Evolutionary conservation across 2,329 filamentous ascomycete species (phyloP), one percentile per base, ranked within the genome.

Genomic region (Neofusicoccum kwambonambiense): DNA sequence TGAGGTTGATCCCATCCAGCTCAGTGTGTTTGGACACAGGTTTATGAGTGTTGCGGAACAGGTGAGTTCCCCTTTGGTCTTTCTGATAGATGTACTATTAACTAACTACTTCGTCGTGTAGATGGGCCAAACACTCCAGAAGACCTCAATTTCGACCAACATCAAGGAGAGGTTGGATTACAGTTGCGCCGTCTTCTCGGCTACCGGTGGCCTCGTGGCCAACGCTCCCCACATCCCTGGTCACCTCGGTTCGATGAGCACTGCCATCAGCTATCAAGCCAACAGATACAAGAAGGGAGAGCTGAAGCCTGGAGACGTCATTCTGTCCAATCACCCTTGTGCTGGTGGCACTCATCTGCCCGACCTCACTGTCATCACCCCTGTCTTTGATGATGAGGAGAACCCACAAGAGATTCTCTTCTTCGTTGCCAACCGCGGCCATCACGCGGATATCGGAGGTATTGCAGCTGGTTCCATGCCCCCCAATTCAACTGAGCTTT

Each of bases 401-500:
- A 64, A 64, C 2, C 61, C 61, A 4, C 66, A 67, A 4, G 65
- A 74, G 9, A 65, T 65, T 9, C 71, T 71, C 19, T 73, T 74
- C 66, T 74, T 70, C 54, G 68, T 68, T 3, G 72, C 72, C 11
- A 71, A 69, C 1, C 64, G 72, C n/a, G 72, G 72, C 2, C 72
- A 74, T 56, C 72, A 74, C 41, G 66, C 66, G 7, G 72, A 74
- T 22, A 74, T 74, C 47, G 73, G 73, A 39, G 72, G 72, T 34
- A 70, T 76, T 4, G 50, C 61, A n/a, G 64, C 50, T 7, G 66
- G 69, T 0, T 71, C 73, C 0, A 73, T 72, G 0, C 77, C 75
- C 76, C 76, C 76, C 2, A 81, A 80, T 27, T 81, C 78, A 3
- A 80, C 77, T 0, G 79, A 81, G 57, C 70, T 83, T 1, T 81